phyloP scores from a whole-genome alignment of 495 filamentous ascomycete genomes.

The Talaromyces proteolyticus region DNA sequence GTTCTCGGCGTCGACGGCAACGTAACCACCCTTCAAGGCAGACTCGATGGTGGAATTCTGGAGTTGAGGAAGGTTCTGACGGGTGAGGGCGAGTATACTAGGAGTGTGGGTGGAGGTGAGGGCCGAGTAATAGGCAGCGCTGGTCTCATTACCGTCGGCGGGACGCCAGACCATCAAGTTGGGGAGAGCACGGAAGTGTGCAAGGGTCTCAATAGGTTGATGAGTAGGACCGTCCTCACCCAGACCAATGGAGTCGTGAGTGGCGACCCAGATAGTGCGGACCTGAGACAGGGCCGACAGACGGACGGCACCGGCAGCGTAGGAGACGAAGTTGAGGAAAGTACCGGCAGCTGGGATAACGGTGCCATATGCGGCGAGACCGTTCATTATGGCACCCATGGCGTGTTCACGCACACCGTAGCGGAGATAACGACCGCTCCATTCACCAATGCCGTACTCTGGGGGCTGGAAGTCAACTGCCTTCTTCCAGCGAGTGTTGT shows the following conservation, averaged over 20 bases:
- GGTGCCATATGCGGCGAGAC: slow-evolving; percentile 91
- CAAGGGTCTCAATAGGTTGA: slow-evolving; percentile 98
- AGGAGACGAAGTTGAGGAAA: slow-evolving; percentile 99
- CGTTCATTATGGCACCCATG: slow-evolving; percentile 99
- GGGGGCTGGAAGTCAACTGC: slow-evolving; percentile 97
- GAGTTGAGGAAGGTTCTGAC: slow-evolving; percentile 97
- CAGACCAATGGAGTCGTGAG: slow-evolving; percentile 98
- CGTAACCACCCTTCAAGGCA: slow-evolving; percentile 92
- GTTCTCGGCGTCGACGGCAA: slow-evolving; percentile 73
- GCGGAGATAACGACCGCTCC: slow-evolving; percentile 87
- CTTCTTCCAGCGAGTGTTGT: slow-evolving; percentile 97
- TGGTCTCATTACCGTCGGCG: slow-evolving; percentile 97
- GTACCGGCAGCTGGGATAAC: slow-evolving; percentile 91
- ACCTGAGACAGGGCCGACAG: slow-evolving; percentile 88
- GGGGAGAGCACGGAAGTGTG: slow-evolving; percentile 97
- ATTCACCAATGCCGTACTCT: slow-evolving; percentile 75
- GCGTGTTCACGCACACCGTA: slow-evolving; percentile 97
- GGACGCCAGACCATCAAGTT: slow-evolving; percentile 99
- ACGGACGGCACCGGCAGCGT: slow-evolving; percentile 91
- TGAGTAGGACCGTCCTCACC: slow-evolving; percentile 98
- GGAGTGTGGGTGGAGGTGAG: slow-evolving; percentile 89
- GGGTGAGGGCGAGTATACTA: slow-evolving; percentile 86
- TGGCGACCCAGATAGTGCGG: slow-evolving; percentile 93
- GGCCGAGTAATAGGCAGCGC: slow-evolving; percentile 94
- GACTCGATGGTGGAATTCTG: slow-evolving; percentile 84